Conservation (phyloP, 179 eudicot species). For the Sideroxylon spinosum region DNA sequence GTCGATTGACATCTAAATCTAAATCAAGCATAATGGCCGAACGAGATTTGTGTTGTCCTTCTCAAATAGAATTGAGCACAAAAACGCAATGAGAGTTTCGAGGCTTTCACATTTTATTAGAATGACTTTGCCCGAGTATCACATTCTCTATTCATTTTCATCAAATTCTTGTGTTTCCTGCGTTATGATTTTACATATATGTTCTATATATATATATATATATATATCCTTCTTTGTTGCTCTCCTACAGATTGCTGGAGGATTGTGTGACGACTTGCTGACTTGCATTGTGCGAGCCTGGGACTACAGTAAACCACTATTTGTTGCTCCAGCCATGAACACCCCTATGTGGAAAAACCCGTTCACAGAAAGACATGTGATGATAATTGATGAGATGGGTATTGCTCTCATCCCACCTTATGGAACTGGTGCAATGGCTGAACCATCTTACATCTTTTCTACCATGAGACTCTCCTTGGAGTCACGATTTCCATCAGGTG, state of each 20-base stretch:
- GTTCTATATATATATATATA: no score
- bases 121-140: no score
- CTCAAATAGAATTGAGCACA: no score
- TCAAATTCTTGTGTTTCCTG: no score
- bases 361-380: constrained; percentile 85
- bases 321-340: constrained; percentile 97
- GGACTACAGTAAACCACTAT: constrained; percentile 88
- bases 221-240: no score
- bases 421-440: constrained; percentile 98
- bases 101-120: no score
- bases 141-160: no score
- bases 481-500: constrained; percentile 24
- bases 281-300: constrained; percentile 90
- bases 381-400: constrained; percentile 74
- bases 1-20: no score
- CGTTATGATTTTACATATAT: no score
- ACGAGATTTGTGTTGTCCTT: no score
- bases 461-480: constrained; percentile 76
- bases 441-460: constrained; percentile 75
- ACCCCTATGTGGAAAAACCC: constrained; percentile 97
- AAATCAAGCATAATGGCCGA: no score
- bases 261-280: constrained; percentile 86
- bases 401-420: constrained; percentile 68
- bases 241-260: constrained; percentile 66
- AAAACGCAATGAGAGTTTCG: no score